Conservation (phyloP, 108 stramenopile genomes). For the Poteriospumella lacustris region DNA sequence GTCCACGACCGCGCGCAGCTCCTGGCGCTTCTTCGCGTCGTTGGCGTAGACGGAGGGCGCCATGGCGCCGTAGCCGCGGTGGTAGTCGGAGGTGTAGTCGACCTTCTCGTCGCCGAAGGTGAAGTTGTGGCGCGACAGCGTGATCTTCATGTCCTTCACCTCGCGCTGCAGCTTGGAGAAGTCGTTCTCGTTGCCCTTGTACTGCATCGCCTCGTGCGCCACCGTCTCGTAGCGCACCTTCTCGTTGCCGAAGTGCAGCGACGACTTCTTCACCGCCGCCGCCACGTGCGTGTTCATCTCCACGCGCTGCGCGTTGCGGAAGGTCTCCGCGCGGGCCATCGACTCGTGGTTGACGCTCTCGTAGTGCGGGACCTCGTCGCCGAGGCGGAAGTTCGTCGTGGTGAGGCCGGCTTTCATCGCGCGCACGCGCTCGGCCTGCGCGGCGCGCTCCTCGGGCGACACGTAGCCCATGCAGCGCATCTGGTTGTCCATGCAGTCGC, state of each 20-base stretch:
- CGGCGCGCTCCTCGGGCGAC: not conserved
- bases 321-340: not conserved
- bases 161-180: not conserved
- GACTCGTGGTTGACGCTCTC: not conserved
- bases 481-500: not conserved
- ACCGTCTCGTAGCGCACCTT: not conserved
- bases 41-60: not conserved
- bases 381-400: not conserved
- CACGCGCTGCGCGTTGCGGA: not conserved
- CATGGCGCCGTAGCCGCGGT: not conserved
- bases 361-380: not conserved
- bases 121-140: not conserved
- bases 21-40: not conserved
- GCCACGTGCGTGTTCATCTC: not conserved
- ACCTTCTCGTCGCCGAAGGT: constrained; percentile 13
- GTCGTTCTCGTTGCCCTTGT: constrained; percentile 1
- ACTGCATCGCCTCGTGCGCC: not conserved
- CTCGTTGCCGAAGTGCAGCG: constrained; percentile 15
- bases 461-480: not conserved
- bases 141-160: not conserved
- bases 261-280: not conserved
- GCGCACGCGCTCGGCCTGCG: not conserved
- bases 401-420: constrained; percentile 2
- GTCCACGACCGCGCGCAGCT: not conserved
- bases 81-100: not conserved